Conservation (phyloP, 2,329 filamentous ascomycete genomes). For the Ceratocystis eucalypticola region DNA sequence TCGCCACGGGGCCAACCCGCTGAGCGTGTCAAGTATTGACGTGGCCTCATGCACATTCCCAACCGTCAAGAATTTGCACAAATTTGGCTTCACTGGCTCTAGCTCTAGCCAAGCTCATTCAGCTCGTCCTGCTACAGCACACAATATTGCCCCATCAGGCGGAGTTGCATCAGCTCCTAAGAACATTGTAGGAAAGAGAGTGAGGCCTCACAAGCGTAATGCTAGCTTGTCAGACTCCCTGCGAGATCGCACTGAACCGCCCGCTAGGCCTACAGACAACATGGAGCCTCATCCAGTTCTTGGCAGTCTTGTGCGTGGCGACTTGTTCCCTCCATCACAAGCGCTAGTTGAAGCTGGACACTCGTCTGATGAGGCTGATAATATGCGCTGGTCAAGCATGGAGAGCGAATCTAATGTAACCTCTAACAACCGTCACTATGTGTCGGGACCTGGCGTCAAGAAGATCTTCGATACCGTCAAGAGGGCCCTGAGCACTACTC, state of each 20-base stretch:
- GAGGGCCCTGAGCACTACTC: conserved; percentile 55
- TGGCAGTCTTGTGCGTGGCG: conserved; percentile 76
- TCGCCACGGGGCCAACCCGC: conserved; percentile 27
- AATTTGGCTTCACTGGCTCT: conserved; percentile 12
- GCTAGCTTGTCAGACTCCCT: conserved; percentile 79
- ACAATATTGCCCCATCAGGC: conserved; percentile 28
- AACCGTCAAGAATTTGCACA: conserved; percentile 33
- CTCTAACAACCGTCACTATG: neutral
- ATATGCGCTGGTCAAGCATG: conserved; percentile 16
- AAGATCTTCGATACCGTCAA: conserved; percentile 78
- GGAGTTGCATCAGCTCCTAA: conserved; percentile 46
- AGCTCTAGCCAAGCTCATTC: conserved; percentile 23
- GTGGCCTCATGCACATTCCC: conserved; percentile 52
- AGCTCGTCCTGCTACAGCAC: conserved; percentile 33
- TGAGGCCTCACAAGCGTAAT: conserved; percentile 64
- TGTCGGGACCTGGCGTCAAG: conserved; percentile 53
- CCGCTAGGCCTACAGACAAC: conserved; percentile 43
- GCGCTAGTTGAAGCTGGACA: conserved; percentile 60
- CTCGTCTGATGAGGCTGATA: conserved; percentile 33
- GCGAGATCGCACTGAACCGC: conserved; percentile 46
- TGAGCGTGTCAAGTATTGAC: conserved; percentile 46
- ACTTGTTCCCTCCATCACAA: conserved; percentile 67
- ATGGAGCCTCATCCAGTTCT: conserved; percentile 54
- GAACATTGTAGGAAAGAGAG: conserved; percentile 44
- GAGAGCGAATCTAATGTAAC: neutral